Evolutionary conservation across 805 yeast genomes (phyloP), one percentile per base, ranked within the genome.

Genomic region (Candida glaebosa): DNA sequence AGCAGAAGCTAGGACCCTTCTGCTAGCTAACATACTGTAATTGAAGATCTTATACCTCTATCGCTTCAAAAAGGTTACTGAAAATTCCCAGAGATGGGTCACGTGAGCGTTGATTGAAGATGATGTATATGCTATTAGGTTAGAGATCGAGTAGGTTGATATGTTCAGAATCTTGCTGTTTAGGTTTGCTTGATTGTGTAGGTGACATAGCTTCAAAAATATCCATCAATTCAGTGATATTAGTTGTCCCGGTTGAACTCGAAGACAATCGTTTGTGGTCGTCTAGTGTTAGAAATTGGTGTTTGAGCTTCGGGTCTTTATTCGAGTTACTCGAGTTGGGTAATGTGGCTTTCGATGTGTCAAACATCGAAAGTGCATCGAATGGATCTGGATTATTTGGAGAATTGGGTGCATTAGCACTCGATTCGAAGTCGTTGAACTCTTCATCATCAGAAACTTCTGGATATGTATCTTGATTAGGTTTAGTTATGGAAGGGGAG

Each of bases 381-480:
- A 22, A 22, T 22, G 26, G 26, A 10, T 22, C 26, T 6, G 6
- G 6, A 22, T n/a, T 19, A 8, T 25, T 18, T 16, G 34, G 18
- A 8, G 17, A 5, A 5, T 7, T 16, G 6, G 34, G 17, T 14
- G 33, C 15, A 14, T 53, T 47, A 14, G 44, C 46, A 1, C 55
- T 45, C 4, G 56, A 45, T 2, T 50, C 43, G 37, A 58, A 58
- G 9, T 53, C 61, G 6, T 52, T 51, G 39, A 57, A 54, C 9
- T 57, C 61, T 31, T 53, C 57, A 8, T 42, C 49, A 2, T 44
- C 49, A 8, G 26, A 22, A 7, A 22, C 10, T 22, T 22, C 26
- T 16, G 37, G 10, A 24, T 18, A 12, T 17, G 25, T 20, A 5
- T 3, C 28, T 19, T 34, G 5, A 24, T 35, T 38, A 18, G 24